Evolutionary conservation across 1,284 basidiomycete species (phyloP), one percentile per base, ranked within the genome.

Genomic region (Papiliotrema terrestris): DNA sequence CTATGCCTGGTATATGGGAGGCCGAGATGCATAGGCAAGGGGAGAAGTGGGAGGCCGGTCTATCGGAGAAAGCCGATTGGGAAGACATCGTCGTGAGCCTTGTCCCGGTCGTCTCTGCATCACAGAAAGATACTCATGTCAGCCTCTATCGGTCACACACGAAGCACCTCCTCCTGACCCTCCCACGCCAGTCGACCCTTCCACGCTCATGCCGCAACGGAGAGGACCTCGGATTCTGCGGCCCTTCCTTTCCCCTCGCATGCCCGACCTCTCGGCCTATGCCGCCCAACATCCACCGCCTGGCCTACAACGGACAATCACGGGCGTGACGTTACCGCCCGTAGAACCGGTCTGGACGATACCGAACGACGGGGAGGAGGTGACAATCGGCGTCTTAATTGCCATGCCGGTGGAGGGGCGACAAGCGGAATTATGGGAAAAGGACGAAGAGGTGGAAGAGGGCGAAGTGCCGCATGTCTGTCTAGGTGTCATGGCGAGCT

Each of bases 1-100:
- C 69, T 35, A 69, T 66, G 57, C 72, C 73, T 14, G 61, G 51
- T 14, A 55, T 75, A 55, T 73, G 69, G 69, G 70, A 76, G 55
- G 60, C 55, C 44, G 63, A 66, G 58, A 68, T 71, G 66, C 48
- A 43, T n/a, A 49, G 59, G 20, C 52, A 59, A 25, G 61, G 49
- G 42, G 56, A 66, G 39, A 54, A 54, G n/a, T 38, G 53, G 38
- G 45, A 46, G 11, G 41, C 35, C 35, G 54, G 46, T 13, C 22
- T 13, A 13, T 8, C 42, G 32, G 48, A 49, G 4, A 52, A 53
- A 39, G 51, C 32, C 22, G 52, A 53, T 0, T 64, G 64, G 65
- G 59, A 61, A 9, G 60, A 57, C 19, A 45, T 66, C 25, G 57
- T 56, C 8, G 65, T 67, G 50, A 58, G 65, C 59, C 22, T 45